Percentiles rank a stretch among this genome's conserved stretches.
These are phyloP conservation scores for Parathielavia appendiculata DNA, from an alignment of 495 filamentous ascomycete species.

Conservation along the genomic window DNA sequence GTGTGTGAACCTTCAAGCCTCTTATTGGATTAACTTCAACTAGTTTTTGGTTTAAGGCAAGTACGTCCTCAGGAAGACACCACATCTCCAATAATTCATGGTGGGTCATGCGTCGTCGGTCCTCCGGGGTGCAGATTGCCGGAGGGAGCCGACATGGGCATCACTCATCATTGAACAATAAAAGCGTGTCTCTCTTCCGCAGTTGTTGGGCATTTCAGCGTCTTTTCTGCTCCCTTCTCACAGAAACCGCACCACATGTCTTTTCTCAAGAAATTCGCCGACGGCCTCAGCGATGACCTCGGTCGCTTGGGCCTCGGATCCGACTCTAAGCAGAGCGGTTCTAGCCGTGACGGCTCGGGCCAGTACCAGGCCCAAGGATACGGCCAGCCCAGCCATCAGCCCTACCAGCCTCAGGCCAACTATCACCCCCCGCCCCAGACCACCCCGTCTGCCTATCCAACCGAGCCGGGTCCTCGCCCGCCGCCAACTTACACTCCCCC, in stretches of 20 bases:
- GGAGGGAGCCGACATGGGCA: not conserved
- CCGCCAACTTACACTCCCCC: conserved; percentile 41
- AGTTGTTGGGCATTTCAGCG: not conserved
- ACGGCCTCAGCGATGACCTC: conserved; percentile 24
- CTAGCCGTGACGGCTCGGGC: conserved; percentile 4
- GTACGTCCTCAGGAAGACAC: too few relatives aligned
- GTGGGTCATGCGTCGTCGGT: too few relatives aligned
- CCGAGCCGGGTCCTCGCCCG: conserved; percentile 17
- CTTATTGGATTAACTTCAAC: too few relatives aligned
- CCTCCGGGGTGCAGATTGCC: not conserved
- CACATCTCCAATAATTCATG: too few relatives aligned
- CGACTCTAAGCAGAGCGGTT: conserved; percentile 19
- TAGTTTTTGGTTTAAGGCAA: too few relatives aligned
- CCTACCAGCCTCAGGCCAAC: conserved; percentile 3
- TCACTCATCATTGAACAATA: too few relatives aligned
- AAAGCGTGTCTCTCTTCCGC: too few relatives aligned
- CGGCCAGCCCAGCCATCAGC: conserved; percentile 24
- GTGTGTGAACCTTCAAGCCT: too few relatives aligned
- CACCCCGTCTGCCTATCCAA: not conserved
- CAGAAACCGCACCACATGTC: conserved; percentile 20
- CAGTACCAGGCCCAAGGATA: conserved; percentile 27
- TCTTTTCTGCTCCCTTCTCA: not conserved
- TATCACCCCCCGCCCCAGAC: conserved; percentile 14
- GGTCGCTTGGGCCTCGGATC: conserved; percentile 20
- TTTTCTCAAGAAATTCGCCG: conserved; percentile 30